Evolutionary conservation across 2,329 filamentous ascomycete species (phyloP), one percentile per base, ranked within the genome.

Genomic region (Pyricularia pennisetigena): DNA sequence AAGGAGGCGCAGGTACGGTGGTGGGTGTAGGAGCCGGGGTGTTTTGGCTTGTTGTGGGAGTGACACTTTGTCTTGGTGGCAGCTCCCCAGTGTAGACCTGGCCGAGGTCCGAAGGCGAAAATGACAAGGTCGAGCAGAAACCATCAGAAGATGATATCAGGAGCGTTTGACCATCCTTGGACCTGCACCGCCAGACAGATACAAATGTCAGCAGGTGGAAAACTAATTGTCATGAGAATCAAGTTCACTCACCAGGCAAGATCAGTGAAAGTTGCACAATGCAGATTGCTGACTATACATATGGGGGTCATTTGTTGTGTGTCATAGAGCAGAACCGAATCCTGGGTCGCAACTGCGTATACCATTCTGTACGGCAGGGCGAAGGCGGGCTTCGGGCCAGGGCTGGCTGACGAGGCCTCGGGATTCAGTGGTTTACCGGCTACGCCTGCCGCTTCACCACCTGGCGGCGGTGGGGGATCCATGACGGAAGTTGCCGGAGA

Each of bases 251-350:
- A 97, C 95, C 95, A 99, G 41, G 93, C 90, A 69, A 99, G 81
- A 76, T 99, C 95, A 0, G 95, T 99, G 75, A 99, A 99, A 0
- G 95, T 98, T 4, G 95, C 94, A 77, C 94, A 97, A 78, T 99
- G 95, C 71, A 99, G 80, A 75, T 99, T 99, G 85, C 93, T 98
- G 65, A 99, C 94, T 57, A 98, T 86, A 76, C 93, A 97, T 49
- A 99, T 82, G 2, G 95, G 95, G 8, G 93, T 96, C 74, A 94
- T 91, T 76, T 99, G 95, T 75, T 99, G 95, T 0, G 95, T 99
- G 78, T 99, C 95, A 75, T 99, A 99, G 26, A 99, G 85, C 62
- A 97, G 82, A 4, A 99, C 92, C 0, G 95, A 92, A 79, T 99
- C 95, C 76, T 98, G 94, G 0, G 95, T 99, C 8, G 95, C 96